Percentiles rank a stretch among this genome's conserved stretches.
These are phyloP conservation scores for Fomitopsis betulina DNA, from an alignment of 1,284 basidiomycete species.

Conservation along the genomic window DNA sequence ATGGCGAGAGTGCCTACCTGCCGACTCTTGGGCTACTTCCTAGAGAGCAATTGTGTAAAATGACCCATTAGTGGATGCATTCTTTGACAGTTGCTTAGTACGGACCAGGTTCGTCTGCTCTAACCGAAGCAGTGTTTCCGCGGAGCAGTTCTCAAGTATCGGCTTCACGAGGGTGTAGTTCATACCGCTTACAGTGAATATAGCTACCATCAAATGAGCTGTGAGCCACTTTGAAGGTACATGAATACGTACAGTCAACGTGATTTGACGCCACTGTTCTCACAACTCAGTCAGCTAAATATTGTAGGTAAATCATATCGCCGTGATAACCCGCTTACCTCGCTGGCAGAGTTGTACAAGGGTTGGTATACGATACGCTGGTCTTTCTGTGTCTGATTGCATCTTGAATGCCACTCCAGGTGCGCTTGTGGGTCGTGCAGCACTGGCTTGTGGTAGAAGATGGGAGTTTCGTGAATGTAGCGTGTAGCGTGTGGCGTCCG, in stretches of 20 bases:
- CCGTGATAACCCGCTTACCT: conserved; percentile 27
- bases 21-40: conserved; percentile 55
- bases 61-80: background rate
- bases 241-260: conserved; percentile 42
- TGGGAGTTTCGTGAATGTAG: background rate
- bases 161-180: conserved; percentile 62
- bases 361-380: conserved; percentile 37
- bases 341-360: conserved; percentile 36
- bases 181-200: conserved; percentile 34
- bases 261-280: conserved; percentile 46
- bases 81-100: conserved; percentile 11
- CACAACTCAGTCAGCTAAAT: conserved; percentile 15
- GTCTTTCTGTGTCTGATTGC: conserved; percentile 13
- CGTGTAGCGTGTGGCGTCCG: background rate
- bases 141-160: conserved; percentile 64
- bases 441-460: background rate
- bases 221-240: background rate
- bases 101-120: conserved; percentile 68
- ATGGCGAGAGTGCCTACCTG: conserved; percentile 37
- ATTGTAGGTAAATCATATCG: conserved; percentile 1
- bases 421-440: background rate
- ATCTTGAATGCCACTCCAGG: conserved; percentile 3
- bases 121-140: conserved; percentile 61
- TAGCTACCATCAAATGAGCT: conserved; percentile 13
- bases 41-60: conserved; percentile 21